Conservation (phyloP, 163 green algal species). For the Scenedesmus sp. region DNA sequence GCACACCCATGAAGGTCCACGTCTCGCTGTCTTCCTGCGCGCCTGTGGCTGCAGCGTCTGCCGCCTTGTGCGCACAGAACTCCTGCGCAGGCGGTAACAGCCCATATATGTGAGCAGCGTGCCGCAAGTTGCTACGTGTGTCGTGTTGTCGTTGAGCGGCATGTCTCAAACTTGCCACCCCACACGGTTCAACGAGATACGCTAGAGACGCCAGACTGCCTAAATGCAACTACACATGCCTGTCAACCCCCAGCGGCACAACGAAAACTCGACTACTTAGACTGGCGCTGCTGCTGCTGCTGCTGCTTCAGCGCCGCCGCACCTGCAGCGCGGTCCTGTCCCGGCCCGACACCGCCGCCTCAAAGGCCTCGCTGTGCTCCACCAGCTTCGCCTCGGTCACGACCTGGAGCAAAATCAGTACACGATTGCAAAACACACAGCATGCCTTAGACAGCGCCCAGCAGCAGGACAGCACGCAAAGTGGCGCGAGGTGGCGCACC, state of each 20-base stretch:
- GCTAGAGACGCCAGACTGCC: too few relatives aligned
- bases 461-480: neutral
- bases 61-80: constrained; percentile 81
- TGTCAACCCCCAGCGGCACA: constrained; percentile 20
- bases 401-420: constrained; percentile 60
- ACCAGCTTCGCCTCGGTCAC: constrained; percentile 84
- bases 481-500: too few relatives aligned
- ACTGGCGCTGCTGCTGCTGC: neutral
- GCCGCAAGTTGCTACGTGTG: neutral
- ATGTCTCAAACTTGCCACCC: too few relatives aligned
- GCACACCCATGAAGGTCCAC: constrained; percentile 92
- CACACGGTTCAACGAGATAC: too few relatives aligned
- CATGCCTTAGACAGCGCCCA: neutral
- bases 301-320: neutral
- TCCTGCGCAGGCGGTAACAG: constrained; percentile 16
- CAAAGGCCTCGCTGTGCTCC: constrained; percentile 80
- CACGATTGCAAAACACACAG: neutral
- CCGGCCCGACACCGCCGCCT: constrained; percentile 78
- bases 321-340: constrained; percentile 74
- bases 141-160: neutral
- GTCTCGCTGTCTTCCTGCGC: constrained; percentile 83
- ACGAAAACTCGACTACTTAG: too few relatives aligned
- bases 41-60: neutral
- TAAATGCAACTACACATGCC: neutral
- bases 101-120: too few relatives aligned